Conservation (phyloP, 441 rosid genomes). For the Pelargonium australe region DNA sequence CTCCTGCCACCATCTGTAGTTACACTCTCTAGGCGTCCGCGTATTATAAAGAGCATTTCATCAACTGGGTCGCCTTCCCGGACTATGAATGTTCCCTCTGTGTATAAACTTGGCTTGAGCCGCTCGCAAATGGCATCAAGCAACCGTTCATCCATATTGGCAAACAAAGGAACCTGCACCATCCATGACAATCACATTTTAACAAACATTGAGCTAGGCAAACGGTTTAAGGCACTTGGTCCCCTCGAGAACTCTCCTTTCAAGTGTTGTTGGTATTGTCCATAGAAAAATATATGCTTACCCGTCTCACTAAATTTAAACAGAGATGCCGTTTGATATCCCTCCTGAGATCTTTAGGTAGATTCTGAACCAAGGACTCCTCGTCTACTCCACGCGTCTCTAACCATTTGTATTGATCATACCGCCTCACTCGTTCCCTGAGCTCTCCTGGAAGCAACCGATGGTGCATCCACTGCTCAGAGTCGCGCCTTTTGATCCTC, state of each 20-base stretch:
- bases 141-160: conserved; percentile 89
- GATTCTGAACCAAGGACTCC: conserved; percentile 60
- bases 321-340: conserved; percentile 93
- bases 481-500: conserved; percentile 92
- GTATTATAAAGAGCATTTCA: conserved; percentile 85
- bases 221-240: too few relatives aligned
- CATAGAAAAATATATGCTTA: conserved; percentile 22
- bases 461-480: conserved; percentile 98
- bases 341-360: conserved; percentile 87
- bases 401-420: conserved; percentile 69
- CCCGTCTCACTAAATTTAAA: conserved; percentile 82
- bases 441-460: conserved; percentile 74
- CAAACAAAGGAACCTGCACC: conserved; percentile 76
- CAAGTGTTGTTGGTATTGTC: too few relatives aligned
- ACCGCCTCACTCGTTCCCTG: conserved; percentile 56
- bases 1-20: conserved; percentile 95
- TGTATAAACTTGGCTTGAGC: conserved; percentile 76
- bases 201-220: too few relatives aligned
- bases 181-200: too few relatives aligned
- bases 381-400: conserved; percentile 76
- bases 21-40: conserved; percentile 81
- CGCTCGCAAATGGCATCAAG: conserved; percentile 90
- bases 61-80: conserved; percentile 96
- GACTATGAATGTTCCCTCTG: conserved; percentile 65
- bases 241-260: too few relatives aligned